Conservation (phyloP, 208 protist genomes). For the Leishmania tropica region DNA sequence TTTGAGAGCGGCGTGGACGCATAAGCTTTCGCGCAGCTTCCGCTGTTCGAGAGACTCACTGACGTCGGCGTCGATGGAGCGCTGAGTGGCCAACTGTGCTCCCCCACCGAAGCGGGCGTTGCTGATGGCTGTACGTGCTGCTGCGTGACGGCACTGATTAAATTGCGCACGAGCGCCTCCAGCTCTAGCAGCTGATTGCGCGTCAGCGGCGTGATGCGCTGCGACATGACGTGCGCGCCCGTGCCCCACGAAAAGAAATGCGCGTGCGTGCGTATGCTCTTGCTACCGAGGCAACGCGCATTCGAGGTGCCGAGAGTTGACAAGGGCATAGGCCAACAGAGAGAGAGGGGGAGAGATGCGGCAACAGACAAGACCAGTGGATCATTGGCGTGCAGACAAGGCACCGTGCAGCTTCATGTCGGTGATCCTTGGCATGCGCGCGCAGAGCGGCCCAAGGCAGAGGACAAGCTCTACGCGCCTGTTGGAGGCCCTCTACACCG, state of each 20-base stretch:
- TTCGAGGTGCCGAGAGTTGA: background rate
- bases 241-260: background rate
- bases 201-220: constrained; percentile 64
- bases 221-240: constrained; percentile 23
- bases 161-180: constrained; percentile 43
- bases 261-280: background rate
- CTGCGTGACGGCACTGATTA: constrained; percentile 30
- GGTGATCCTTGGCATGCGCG: background rate
- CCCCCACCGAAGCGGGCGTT: constrained; percentile 1
- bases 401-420: background rate
- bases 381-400: background rate
- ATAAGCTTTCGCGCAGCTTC: background rate
- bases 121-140: constrained; percentile 12
- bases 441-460: background rate
- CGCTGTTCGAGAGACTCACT: background rate
- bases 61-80: constrained; percentile 14
- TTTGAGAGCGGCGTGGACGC: background rate
- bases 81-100: constrained; percentile 17
- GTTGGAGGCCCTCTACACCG: background rate
- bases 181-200: constrained; percentile 77
- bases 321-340: background rate
- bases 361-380: background rate
- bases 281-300: background rate
- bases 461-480: background rate
- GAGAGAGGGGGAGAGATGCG: background rate